These are phyloP conservation scores for Anisodus tanguticus DNA, from an alignment of 257 asterid species.

Conservation along the genomic window DNA sequence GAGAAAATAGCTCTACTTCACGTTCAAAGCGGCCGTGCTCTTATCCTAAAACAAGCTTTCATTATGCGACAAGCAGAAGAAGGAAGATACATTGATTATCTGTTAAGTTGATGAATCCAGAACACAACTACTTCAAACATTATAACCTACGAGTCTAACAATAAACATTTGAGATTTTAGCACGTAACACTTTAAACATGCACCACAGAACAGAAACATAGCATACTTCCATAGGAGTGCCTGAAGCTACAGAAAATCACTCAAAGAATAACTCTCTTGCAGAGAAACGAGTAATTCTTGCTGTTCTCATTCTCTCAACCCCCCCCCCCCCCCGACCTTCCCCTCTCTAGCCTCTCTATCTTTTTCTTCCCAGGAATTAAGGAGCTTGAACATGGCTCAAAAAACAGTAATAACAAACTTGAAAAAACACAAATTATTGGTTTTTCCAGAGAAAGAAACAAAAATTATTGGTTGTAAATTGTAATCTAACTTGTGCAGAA, in stretches of 20 bases:
- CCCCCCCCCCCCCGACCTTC: background rate
- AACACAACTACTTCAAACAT: slow-evolving; percentile 3
- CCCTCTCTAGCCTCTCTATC: slow-evolving; percentile 5
- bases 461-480: background rate
- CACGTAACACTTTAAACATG: background rate
- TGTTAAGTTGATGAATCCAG: background rate
- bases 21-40: background rate
- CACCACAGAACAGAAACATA: slow-evolving; percentile 11
- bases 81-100: background rate
- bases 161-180: background rate
- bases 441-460: too few species aligned
- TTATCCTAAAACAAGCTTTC: background rate
- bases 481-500: background rate
- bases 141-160: background rate
- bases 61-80: background rate
- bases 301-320: background rate
- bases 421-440: background rate
- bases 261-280: background rate
- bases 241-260: background rate
- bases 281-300: slow-evolving; percentile 12
- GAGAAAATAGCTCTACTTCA: background rate
- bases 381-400: background rate
- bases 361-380: slow-evolving; percentile 2
- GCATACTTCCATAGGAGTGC: slow-evolving; percentile 1
- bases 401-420: background rate